Base-by-base conservation (phyloP, 768 basidiomycete species). In the Galerina marginata region DNA sequence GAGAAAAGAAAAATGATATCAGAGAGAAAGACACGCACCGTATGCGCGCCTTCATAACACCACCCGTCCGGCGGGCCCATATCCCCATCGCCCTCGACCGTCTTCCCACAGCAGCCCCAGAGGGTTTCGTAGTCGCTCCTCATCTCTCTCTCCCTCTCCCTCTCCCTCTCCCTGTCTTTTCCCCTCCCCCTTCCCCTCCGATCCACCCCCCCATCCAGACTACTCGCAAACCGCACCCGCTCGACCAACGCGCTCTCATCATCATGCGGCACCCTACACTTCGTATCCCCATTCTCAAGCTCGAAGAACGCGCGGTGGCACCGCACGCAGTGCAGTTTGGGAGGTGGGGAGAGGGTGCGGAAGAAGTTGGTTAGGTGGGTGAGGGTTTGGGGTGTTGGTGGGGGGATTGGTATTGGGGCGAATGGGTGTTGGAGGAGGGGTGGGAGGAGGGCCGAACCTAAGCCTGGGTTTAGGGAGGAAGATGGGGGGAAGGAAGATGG, bases 41-140 rank as follows among this genome's bases (percentile, higher is more conserved):
- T 92, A 71, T 93, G 91, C 71, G 81, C 84, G 3, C 91, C 91
- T 71, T 93, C 91, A 66, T 92, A 93, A 67, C 91, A 93, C 90
- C 90, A 93, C 1, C 91, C 92, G 69, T 92, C 90, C 1, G 91
- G 92, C 1, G 92, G 91, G 0, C 91, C 91, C 76, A 89, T 88
- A 62, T 91, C 88, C 1, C 92, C 91, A 63, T 89, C 86, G 0
- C 91, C 91, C 25, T 91, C 87, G 6, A 86, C 87, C 0, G 83
- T 87, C 67, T 82, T 79, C 7, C 84, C 88, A 71, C 91, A 93
- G 74, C 92, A 93, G 2, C 83, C 85, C 83, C 86, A 93, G 2
- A 87, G 75, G 0, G 91, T 81, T 74, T 84, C 80, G 59, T 81
- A 82, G 51, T 75, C 70, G 74, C 74, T 14, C 74, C 46, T 69